These are phyloP conservation scores for Zalaria sp. DNA, from an alignment of 2,329 filamentous ascomycete genomes.

Conservation along the genomic window DNA sequence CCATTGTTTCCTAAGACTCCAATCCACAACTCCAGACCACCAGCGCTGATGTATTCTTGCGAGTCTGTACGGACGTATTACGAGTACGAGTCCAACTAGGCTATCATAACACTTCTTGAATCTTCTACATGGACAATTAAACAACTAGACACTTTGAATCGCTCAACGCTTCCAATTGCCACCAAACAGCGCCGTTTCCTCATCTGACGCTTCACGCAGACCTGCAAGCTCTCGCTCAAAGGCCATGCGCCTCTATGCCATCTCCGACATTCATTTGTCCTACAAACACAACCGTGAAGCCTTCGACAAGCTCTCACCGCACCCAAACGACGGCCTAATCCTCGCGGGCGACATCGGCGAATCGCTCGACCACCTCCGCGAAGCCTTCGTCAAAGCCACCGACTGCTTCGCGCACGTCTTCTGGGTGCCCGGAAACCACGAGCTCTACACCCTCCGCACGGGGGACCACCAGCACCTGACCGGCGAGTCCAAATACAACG, in stretches of 20 bases:
- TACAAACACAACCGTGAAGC: conserved; percentile 32
- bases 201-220: no score
- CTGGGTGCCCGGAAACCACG: conserved; percentile 45
- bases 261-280: conserved; percentile 31
- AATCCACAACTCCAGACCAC: no score
- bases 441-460: conserved; percentile 35
- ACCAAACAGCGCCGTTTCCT: no score
- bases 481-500: conserved; percentile 40
- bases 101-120: no score
- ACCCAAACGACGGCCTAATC: conserved; percentile 29
- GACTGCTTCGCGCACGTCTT: conserved; percentile 32
- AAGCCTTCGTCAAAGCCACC: conserved; percentile 27
- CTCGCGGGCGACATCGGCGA: conserved; percentile 28
- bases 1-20: no score
- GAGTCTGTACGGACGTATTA: no score
- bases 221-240: not conserved
- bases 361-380: conserved; percentile 17
- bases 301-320: conserved; percentile 24
- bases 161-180: no score
- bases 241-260: conserved; percentile 24
- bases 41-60: no score
- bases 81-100: no score
- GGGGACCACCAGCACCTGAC: conserved; percentile 21
- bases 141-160: no score
- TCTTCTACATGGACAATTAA: no score